Evolutionary conservation across 2,329 filamentous ascomycete genomes (phyloP).

Genomic region (Colletotrichum abscissum): DNA sequence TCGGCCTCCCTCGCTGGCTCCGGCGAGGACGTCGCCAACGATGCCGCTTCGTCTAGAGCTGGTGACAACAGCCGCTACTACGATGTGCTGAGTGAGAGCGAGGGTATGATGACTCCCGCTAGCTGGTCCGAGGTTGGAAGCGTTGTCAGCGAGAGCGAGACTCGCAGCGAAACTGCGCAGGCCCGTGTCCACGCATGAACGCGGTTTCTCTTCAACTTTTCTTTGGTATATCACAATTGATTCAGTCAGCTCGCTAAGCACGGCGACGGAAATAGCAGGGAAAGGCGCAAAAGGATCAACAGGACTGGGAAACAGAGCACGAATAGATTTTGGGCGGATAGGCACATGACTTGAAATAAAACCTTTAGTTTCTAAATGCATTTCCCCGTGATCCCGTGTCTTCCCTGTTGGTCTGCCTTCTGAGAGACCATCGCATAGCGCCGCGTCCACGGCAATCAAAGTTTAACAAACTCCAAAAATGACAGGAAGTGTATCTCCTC

Average conservation of each 20-base stretch:
- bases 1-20: conserved; percentile 66
- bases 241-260: background rate
- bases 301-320: conserved; percentile 23
- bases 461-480: background rate
- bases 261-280: background rate
- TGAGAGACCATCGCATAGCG: background rate
- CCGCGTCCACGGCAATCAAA: background rate
- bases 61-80: conserved; percentile 54
- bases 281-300: conserved; percentile 29
- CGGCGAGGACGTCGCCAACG: conserved; percentile 58
- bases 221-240: conserved; percentile 2
- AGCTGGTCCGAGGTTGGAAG: conserved; percentile 76
- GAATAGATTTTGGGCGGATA: conserved; percentile 23
- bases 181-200: conserved; percentile 45
- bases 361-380: background rate
- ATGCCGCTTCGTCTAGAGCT: conserved; percentile 50
- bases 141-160: conserved; percentile 67
- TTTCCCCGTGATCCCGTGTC: background rate
- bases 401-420: background rate
- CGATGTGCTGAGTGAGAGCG: conserved; percentile 70
- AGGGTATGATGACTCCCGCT: conserved; percentile 68
- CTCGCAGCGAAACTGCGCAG: conserved; percentile 32
- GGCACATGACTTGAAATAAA: conserved; percentile 2
- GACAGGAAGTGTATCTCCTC: background rate
- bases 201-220: background rate